Base-by-base conservation (phyloP, 306 rosid species). In the Vigna hirtella region DNA sequence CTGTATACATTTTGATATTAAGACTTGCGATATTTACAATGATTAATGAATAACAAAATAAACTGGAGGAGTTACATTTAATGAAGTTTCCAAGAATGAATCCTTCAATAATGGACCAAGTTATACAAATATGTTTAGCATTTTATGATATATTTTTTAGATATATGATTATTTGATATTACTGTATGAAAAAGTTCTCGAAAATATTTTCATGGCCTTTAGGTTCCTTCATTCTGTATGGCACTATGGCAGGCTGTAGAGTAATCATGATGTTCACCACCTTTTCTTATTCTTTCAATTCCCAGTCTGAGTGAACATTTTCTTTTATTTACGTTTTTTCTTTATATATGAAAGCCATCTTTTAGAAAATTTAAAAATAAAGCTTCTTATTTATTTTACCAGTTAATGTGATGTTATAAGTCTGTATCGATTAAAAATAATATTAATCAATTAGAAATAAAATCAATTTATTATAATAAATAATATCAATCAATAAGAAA, bases 161-260 rank as follows among this genome's bases (percentile, higher is more conserved):
- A 59, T 59, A 63, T 63, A 63, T 63, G 48, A 34, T 63, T 34
- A 36, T 63, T 34, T 63, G 47, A 16, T 63, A 0, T 30, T 34
- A n/a, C 18, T 34, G 48, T 63, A 16, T 9, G 67, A 62, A 30
- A 30, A 34, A 36, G n/a, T 32, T 32, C 24, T 63, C 13, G 48
- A 36, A 62, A n/a, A 36, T 6, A 63, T 34, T 63, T 63, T 63
- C 48, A 63, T 34, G 3, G 69, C 15, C 14, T 63, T 63, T 63
- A 32, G 45, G 22, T 7, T 62, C 20, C 20, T 6, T 28, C 62
- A 20, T 56, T 34, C 66, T 26, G 18, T 28, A 1, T 59, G 9
- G 18, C 66, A 13, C 66, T 62, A 62, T 62, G 22, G 45, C 22
- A 32, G 43, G 45, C 22, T 30, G 45, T 62, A 6, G 40, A 36